A percentile compares a stretch with the other conserved stretches of the same genome.
Conservation (phyloP, 192 early-diverging fungal species). For the Umbelopsis vinacea region DNA sequence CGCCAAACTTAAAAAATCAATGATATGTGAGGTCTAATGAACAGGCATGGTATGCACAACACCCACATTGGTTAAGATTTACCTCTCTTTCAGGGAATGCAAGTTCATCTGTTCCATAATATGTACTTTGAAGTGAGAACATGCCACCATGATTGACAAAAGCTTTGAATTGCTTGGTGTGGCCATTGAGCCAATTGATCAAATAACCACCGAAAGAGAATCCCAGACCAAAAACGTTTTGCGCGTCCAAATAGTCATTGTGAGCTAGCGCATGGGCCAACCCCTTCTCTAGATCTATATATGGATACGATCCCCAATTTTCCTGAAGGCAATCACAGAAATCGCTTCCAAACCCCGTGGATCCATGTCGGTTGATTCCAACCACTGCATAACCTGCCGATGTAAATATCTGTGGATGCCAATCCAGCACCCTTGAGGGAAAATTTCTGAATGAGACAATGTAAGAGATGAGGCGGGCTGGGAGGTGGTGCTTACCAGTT, state of each 20-base stretch:
- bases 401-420: slow-evolving; percentile 74
- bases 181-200: slow-evolving; percentile 80
- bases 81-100: slow-evolving; percentile 79
- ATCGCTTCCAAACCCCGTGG: slow-evolving; percentile 70
- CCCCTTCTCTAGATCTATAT: slow-evolving; percentile 72
- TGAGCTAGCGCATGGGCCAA: slow-evolving; percentile 55
- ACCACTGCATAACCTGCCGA: slow-evolving; percentile 67
- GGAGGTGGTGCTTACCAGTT: slow-evolving; percentile 39
- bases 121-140: slow-evolving; percentile 58
- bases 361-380: slow-evolving; percentile 73
- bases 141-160: slow-evolving; percentile 74
- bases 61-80: not conserved
- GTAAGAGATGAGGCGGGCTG: not conserved
- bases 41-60: not conserved
- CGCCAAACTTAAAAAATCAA: slow-evolving; percentile 47
- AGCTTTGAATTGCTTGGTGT: slow-evolving; percentile 61
- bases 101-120: slow-evolving; percentile 77
- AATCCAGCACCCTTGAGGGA: slow-evolving; percentile 43
- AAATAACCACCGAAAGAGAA: slow-evolving; percentile 80
- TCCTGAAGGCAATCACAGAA: slow-evolving; percentile 66
- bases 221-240: slow-evolving; percentile 60
- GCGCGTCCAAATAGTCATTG: slow-evolving; percentile 54
- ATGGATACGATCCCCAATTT: slow-evolving; percentile 76
- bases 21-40: not conserved
- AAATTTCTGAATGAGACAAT: not conserved